phyloP scores from a whole-genome alignment of 768 basidiomycete genomes.

The Mycena latifolia region DNA sequence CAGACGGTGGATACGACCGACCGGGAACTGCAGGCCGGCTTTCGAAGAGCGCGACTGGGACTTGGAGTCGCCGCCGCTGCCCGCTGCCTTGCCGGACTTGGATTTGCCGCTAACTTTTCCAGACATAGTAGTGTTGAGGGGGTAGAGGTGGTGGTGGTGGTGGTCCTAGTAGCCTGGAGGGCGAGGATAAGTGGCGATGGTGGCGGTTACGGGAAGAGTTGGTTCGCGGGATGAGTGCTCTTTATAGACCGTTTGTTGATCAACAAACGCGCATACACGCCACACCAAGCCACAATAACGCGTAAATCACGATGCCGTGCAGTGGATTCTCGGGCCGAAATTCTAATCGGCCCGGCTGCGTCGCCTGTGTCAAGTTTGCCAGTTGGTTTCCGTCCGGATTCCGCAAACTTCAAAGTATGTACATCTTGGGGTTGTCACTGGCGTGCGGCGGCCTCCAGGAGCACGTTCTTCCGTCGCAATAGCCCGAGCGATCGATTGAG shows the following conservation, averaged over 20 bases:
- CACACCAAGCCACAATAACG: not conserved
- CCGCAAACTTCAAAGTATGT: no score
- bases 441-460: no score
- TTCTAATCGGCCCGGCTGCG: no score
- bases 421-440: no score
- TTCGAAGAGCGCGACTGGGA: conserved; percentile 73
- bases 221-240: not conserved
- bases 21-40: conserved; percentile 82
- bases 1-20: conserved; percentile 86
- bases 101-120: conserved; percentile 50
- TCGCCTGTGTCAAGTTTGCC: no score
- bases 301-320: no score
- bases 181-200: no score
- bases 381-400: no score
- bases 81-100: conserved; percentile 53
- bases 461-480: no score
- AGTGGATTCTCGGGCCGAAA: no score
- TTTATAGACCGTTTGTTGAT: not conserved
- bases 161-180: not conserved
- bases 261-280: not conserved
- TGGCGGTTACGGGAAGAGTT: not conserved
- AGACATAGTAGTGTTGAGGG: conserved; percentile 44
- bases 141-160: conserved; percentile 27
- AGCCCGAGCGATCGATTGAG: no score
- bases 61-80: conserved; percentile 53